Base-by-base conservation (phyloP, 2,329 filamentous ascomycete species). In the Teratosphaeria gauchensis region DNA sequence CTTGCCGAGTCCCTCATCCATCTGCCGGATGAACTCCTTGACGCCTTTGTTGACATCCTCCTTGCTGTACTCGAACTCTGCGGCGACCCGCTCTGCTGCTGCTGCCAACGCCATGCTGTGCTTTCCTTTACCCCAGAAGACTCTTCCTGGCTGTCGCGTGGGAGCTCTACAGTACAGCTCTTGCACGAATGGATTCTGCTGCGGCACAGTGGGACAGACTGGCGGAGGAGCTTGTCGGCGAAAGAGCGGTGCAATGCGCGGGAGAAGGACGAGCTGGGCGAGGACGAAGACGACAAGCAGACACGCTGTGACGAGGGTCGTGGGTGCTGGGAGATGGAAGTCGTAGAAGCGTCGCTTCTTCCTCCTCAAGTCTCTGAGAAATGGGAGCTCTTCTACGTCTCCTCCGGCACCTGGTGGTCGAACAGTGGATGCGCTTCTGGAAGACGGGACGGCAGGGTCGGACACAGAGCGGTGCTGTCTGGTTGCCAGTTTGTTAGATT, bases 61-160 rank as follows among this genome's bases (percentile, higher is more conserved):
- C 67, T 90, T 82, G 61, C 84, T 80, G 75, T 92, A 92, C 57
- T 95, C 89, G 76, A 97, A 97, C 74, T 94, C 84, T 66, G 83
- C 83, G 68, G 89, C 88, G 69, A 96, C 84, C 70, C 84, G 84
- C 80, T 86, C 85, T 60, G 91, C 90, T 76, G 92, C 88, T 62
- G 85, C 82, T 64, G 82, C 73, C 61, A 86, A 72, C 58, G 73
- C 73, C 78, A 80, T 80, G 70, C 75, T 78, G 71, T 54, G 56
- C 30, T 51, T 38, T 1, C 38, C 31, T 30, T 32, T 54, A 31
- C 52, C 73, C 73, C 55, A 68, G 64, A 46, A 58, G 51, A 52
- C 24, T 16, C 30, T 65, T 51, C 64, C 62, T 14, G 66, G 62
- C n/a, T 60, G 61, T 57, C 69, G 66, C 32, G 55, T 60, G n/a